Evolutionary conservation across 306 rosid species (phyloP), one percentile per base, ranked within the genome.

Genomic region (Quercus ilex): DNA sequence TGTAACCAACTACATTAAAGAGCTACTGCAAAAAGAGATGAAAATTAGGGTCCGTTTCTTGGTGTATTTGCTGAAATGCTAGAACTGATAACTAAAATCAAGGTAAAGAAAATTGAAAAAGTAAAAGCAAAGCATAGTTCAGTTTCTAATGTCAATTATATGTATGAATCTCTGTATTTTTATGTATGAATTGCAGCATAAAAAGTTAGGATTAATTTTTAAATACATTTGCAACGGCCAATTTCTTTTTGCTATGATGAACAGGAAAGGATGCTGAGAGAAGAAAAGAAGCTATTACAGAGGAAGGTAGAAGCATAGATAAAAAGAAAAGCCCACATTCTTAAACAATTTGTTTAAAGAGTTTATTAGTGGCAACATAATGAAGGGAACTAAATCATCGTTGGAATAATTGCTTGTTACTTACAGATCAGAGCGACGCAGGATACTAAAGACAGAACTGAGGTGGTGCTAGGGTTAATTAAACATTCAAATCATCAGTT

Each of bases 401-500:
- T 77, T 14, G 55, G 23, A 38, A 60, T 81, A n/a, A 11, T 18
- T 35, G 25, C 31, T 38, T 26, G 59, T 10, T 71, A 33, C 84
- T 70, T 69, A 23, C 84, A 81, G 80, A 52, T 81, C 60, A 80
- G 52, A 53, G 80, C 73, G n/a, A 51, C 35, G 57, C 63, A n/a
- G 59, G 71, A 25, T 30, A 52, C 49, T 18, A 17, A 23, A 23
- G 19, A 28, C 62, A 18, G 17, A 2, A 28, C 55, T 14, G 20
- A 75, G 58, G 17, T 17, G 46, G 26, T 20, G 35, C 23, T 33
- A 4, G 21, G 63, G 25, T 31, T 17, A 53, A 30, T 6, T 19
- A 31, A 28, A 12, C 52, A 55, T 31, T 31, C 28, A 20, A 25
- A 49, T 19, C 25, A 71, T n/a, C 10, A 23, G 25, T 1, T 9